Conservation (phyloP, 441 rosid species). For the Euphorbia corollata region DNA sequence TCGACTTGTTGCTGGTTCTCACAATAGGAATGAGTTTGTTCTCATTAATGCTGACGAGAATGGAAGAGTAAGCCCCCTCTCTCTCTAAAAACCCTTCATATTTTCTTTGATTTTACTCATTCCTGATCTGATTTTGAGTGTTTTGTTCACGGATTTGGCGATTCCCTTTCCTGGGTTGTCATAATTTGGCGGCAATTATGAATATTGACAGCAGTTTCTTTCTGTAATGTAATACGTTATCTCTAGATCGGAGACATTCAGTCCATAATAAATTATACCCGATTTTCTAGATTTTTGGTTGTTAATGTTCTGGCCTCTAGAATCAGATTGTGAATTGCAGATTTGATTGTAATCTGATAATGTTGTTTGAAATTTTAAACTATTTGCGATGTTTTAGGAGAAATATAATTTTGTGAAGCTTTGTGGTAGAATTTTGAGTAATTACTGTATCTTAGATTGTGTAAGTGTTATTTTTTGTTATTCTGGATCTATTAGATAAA, state of each 20-base stretch:
- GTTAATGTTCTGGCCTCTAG: too few relatives aligned
- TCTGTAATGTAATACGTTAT: neutral
- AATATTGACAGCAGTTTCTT: neutral
- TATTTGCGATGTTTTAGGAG: conserved; percentile 16
- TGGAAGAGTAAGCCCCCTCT: conserved; percentile 47
- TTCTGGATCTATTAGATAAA: neutral
- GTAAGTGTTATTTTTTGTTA: neutral
- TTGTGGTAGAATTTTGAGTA: neutral
- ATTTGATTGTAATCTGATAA: neutral
- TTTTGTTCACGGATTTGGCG: neutral
- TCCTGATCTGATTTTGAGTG: conserved; percentile 10
- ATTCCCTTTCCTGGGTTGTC: neutral
- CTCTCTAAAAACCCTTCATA: neutral
- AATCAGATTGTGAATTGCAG: neutral
- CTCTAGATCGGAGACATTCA: conserved; percentile 10
- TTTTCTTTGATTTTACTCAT: conserved; percentile 9
- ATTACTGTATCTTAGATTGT: neutral
- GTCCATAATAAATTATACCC: neutral
- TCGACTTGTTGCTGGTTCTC: conserved; percentile 90
- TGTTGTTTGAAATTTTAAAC: neutral
- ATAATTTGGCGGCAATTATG: neutral
- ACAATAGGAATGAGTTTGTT: conserved; percentile 90
- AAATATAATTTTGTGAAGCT: conserved; percentile 12
- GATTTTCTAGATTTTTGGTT: too few relatives aligned
- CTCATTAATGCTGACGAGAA: conserved; percentile 84